These are phyloP conservation scores for Globisporangium iwayamae DNA, from an alignment of 352 stramenopile species.

Conservation along the genomic window DNA sequence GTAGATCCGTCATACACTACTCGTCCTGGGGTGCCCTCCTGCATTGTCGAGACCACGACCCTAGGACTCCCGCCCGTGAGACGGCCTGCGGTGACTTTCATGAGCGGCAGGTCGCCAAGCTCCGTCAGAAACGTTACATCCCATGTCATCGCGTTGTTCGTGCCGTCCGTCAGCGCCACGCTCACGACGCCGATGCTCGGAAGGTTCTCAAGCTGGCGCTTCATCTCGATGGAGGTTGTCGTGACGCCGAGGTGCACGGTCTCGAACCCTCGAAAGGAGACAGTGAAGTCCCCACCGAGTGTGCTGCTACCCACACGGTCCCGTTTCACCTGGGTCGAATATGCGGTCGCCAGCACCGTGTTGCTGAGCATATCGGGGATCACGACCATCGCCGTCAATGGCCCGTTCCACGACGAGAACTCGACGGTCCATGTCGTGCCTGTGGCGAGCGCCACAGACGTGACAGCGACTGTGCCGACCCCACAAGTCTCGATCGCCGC, in stretches of 20 bases:
- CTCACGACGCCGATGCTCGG: constrained; percentile 70
- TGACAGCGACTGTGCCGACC: constrained; percentile 52
- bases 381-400: constrained; percentile 49
- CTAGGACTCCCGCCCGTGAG: constrained; percentile 67
- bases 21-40: constrained; percentile 85
- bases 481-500: constrained; percentile 51
- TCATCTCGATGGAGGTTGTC: constrained; percentile 65
- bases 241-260: constrained; percentile 61
- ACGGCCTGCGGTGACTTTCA: constrained; percentile 87
- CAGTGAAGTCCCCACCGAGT: constrained; percentile 77
- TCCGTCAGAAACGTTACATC: constrained; percentile 92
- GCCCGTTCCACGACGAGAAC: constrained; percentile 48
- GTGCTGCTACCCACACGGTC: constrained; percentile 39
- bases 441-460: constrained; percentile 28
- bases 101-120: constrained; percentile 90
- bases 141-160: constrained; percentile 81
- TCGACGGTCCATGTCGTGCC: constrained; percentile 68
- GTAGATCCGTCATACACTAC: constrained; percentile 91
- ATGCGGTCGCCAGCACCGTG: constrained; percentile 34
- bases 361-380: constrained; percentile 60
- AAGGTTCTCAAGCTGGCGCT: constrained; percentile 88
- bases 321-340: constrained; percentile 46
- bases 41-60: constrained; percentile 68
- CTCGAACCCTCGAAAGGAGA: constrained; percentile 75
- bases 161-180: constrained; percentile 45